Evolutionary conservation across 2,329 filamentous ascomycete genomes (phyloP).

Genomic region (Clarireedia monteithiana): DNA sequence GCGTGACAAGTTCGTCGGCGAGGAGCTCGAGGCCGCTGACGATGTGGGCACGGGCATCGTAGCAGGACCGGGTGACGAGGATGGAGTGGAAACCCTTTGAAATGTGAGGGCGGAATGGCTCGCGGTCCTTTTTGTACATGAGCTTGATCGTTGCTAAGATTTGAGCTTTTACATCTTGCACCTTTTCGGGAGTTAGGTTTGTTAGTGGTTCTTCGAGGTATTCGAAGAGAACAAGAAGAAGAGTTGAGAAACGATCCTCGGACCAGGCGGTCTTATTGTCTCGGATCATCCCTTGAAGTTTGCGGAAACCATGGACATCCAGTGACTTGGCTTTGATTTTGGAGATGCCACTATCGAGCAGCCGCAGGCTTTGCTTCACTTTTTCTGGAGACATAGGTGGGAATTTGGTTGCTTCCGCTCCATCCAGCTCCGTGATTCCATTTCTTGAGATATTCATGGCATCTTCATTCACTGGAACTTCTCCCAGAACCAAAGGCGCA

Average conservation of each 20-base stretch:
- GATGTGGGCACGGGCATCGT: constrained; percentile 64
- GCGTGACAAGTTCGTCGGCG: constrained; percentile 60
- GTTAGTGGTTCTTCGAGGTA: constrained; percentile 58
- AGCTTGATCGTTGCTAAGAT: constrained; percentile 67
- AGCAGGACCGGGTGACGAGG: constrained; percentile 54
- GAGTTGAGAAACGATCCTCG: constrained; percentile 60
- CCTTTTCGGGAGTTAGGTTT: constrained; percentile 53
- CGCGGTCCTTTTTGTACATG: constrained; percentile 59
- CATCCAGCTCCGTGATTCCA: constrained; percentile 11
- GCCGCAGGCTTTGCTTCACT: constrained; percentile 47
- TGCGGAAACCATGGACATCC: constrained; percentile 76
- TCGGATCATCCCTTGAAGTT: constrained; percentile 66
- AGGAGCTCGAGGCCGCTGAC: constrained; percentile 67
- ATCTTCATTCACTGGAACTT: constrained; percentile 52
- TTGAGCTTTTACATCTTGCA: constrained; percentile 66
- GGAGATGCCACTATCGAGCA: constrained; percentile 67
- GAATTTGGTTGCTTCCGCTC: constrained; percentile 14
- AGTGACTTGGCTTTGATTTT: constrained; percentile 64
- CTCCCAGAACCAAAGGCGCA: constrained; percentile 46
- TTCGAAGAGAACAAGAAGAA: constrained; percentile 61
- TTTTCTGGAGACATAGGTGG: constrained; percentile 41
- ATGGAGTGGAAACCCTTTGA: constrained; percentile 60
- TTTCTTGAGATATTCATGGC: constrained; percentile 20
- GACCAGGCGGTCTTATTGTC: constrained; percentile 56
- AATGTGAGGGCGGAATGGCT: constrained; percentile 59